Base-by-base conservation (phyloP, 2,329 filamentous ascomycete species). In the Penicillium expansum region DNA sequence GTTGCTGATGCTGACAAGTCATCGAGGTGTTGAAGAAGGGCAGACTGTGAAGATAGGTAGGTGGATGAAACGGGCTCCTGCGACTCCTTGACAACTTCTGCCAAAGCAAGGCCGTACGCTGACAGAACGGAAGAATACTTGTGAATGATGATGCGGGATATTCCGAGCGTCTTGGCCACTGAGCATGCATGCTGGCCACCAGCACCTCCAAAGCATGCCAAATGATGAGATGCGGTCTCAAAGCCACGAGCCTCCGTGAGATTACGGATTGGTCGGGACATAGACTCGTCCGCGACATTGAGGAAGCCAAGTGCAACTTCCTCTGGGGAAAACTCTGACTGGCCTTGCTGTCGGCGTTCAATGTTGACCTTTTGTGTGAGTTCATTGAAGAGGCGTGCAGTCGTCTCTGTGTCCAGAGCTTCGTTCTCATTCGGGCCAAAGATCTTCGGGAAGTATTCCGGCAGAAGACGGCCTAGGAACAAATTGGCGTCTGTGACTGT, bases 391-490 rank as follows among this genome's bases (percentile, higher is more conserved):
- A 90, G 82, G 65, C 83, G 86, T 70, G 86, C 83, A 66, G 90
- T 96, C 0, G 90, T 89, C 55, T 88, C 83, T 1, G 84, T 79
- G 69, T 96, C 92, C 1, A 97, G 76, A 0, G 87, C 89, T 71
- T 96, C 86, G 59, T 96, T 82, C 70, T 97, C 92, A 43, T 92
- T 88, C 71, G 91, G 88, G 44, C 93, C 93, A 66, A 97, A 97
- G 57, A 97, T 97, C 71, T 92, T 93, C 0, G 93, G 93, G 74
- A 97, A 97, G 80, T 96, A 96, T 60, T 96, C 91, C 0, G 92
- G 92, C 1, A 96, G 76, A 4, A 97, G 79, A 24, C 93, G 85
- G 0, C 92, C 92, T 0, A 97, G 83, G 70, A 91, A 92, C 6
- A 96, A 74, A 65, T 97, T 97, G 6, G 92, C 92, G 68, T 97